Base-by-base conservation (phyloP, 345 rosid genomes). In the Crucihimalaya himalaica region DNA sequence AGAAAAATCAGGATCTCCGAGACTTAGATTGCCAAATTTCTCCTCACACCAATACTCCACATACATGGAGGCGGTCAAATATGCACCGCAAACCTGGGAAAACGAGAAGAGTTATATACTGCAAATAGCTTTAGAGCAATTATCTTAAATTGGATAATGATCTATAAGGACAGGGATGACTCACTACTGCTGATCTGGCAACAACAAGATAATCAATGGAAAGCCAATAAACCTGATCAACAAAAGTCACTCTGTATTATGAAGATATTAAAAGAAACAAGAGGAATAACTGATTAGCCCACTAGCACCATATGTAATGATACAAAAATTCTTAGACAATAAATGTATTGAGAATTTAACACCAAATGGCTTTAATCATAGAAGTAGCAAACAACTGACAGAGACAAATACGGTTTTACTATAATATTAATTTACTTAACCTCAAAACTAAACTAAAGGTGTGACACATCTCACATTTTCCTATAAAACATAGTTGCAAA, bases 31-130 rank as follows among this genome's bases (percentile, higher is more conserved):
- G 10, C 81, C 84, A 76, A 85, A 94, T 78, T 87, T 80, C 80
- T 91, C 96, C 82, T 94, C 93, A 83, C 98, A 91, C 98, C 98
- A 94, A 59, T 94, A 79, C 78, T 94, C 98, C 81, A 91, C 93
- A 72, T 88, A 94, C 95, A 94, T 84, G 66, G 87, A 73, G 51
- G 98, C 84, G 31, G 97, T 87, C 79, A 94, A 91, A 85, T 85
- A 85, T 15, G 90, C 86, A 58, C 98, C 96, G 84, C 91, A 94
- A 63, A 74, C 76, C 98, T 94, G 73, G 37, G 68, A 79, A 61
- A 51, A 66, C 18, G 72, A 21, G 66, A 43, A 31, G 50, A 32
- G 50, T 32, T 61, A 52, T 25, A 53, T 54, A 60, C 13, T 50
- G 68, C 58, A 63, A 69, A 34, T 48, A 76, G 42, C 14, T 52